Evolutionary conservation across 139 green algal species (phyloP).

Genomic region (Auxenochlorella pyrenoidosa): DNA sequence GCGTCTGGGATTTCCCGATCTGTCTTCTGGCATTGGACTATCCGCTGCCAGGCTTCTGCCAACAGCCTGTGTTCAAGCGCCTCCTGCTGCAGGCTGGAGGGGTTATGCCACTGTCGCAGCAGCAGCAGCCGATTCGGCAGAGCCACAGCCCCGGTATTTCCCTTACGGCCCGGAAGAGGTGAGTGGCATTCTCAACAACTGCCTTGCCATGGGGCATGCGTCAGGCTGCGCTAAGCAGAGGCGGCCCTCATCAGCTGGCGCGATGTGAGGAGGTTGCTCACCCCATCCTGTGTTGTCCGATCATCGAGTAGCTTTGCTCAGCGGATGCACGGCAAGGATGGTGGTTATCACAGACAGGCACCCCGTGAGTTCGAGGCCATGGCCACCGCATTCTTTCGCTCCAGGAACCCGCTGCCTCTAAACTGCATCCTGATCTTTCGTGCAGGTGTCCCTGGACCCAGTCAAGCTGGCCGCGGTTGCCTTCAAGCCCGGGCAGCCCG

Average conservation of each 20-base stretch:
- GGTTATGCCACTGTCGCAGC: neutral
- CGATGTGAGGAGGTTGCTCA: too few relatives aligned
- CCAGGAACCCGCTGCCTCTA: too few relatives aligned
- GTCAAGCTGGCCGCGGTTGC: neutral
- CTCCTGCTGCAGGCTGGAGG: neutral
- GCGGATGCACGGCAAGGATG: neutral
- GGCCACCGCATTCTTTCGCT: too few relatives aligned
- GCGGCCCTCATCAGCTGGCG: too few relatives aligned
- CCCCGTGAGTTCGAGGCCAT: neutral
- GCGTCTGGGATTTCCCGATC: too few relatives aligned
- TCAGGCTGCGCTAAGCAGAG: too few relatives aligned
- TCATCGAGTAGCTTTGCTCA: neutral
- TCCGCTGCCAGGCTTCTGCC: neutral
- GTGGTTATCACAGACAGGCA: constrained; percentile 6
- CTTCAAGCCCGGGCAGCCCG: neutral
- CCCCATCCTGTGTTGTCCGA: neutral
- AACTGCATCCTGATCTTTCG: too few relatives aligned
- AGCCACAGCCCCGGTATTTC: neutral
- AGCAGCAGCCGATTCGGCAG: neutral
- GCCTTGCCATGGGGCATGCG: too few relatives aligned
- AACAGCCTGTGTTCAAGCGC: too few relatives aligned
- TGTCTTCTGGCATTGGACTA: too few relatives aligned
- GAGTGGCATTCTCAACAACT: neutral
- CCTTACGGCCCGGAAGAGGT: neutral
- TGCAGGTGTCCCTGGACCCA: constrained; percentile 45